These are phyloP conservation scores for Vicia faba DNA, from an alignment of 306 rosid genomes.

Conservation along the genomic window DNA sequence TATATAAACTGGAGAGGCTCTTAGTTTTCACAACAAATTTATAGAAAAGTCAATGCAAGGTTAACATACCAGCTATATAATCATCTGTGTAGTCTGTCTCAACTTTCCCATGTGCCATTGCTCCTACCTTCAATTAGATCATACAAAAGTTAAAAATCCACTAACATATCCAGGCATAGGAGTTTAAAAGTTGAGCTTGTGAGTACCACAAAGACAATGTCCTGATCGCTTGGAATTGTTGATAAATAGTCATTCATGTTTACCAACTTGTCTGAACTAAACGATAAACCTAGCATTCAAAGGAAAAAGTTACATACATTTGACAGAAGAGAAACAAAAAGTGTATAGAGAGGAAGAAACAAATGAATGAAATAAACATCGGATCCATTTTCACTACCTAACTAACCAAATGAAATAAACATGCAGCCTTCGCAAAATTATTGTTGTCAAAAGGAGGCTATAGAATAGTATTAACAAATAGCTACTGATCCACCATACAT, in stretches of 20 bases:
- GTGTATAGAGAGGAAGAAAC: not conserved
- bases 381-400: constrained; percentile 1
- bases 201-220: constrained; percentile 86
- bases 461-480: not conserved
- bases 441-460: not conserved
- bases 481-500: not conserved
- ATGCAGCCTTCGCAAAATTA: constrained; percentile 2
- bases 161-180: not conserved
- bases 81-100: constrained; percentile 77
- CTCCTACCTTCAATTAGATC: constrained; percentile 47
- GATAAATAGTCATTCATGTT: constrained; percentile 47
- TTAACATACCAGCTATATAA: constrained; percentile 63
- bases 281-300: constrained; percentile 51
- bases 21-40: not conserved
- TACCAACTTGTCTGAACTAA: constrained; percentile 73
- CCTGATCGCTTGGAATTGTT: constrained; percentile 33
- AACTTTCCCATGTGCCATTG: constrained; percentile 35
- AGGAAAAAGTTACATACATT: constrained; percentile 2
- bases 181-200: constrained; percentile 9
- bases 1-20: not conserved
- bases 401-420: not conserved
- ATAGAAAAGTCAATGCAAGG: not conserved
- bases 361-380: not conserved
- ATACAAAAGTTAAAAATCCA: constrained; percentile 2
- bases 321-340: not conserved